phyloP scores from a whole-genome alignment of 441 rosid species.

The Erodium chrysanthum region DNA sequence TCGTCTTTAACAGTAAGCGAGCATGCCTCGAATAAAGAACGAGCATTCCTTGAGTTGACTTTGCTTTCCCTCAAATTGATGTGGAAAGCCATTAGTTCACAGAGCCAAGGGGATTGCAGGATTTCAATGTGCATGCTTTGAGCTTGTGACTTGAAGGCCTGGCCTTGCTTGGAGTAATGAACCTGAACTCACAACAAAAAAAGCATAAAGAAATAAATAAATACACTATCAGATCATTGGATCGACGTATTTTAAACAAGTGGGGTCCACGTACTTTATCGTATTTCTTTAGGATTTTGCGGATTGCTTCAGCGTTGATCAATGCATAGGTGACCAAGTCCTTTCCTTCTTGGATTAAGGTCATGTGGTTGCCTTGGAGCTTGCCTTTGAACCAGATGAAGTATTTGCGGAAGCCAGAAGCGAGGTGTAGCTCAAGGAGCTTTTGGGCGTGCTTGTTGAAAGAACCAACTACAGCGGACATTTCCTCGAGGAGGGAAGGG shows the following conservation, averaged over 20 bases:
- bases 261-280: conserved; percentile 47
- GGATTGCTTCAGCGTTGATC: conserved; percentile 62
- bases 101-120: conserved; percentile 87
- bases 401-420: conserved; percentile 62
- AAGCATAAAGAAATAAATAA: too few relatives aligned
- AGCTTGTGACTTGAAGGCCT: conserved; percentile 76
- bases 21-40: conserved; percentile 59
- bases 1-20: conserved; percentile 43
- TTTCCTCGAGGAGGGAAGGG: conserved; percentile 71
- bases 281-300: conserved; percentile 88
- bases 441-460: conserved; percentile 57
- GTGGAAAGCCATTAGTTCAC: conserved; percentile 84
- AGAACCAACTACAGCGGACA: conserved; percentile 73
- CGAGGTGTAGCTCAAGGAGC: conserved; percentile 69
- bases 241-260: neutral
- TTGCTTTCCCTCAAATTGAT: conserved; percentile 60
- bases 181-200: conserved; percentile 12
- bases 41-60: conserved; percentile 29
- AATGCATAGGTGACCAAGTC: conserved; percentile 72
- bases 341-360: conserved; percentile 63
- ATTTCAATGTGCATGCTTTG: conserved; percentile 78
- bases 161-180: conserved; percentile 85
- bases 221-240: neutral
- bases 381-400: conserved; percentile 57
- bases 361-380: conserved; percentile 33